phyloP scores from a whole-genome alignment of 2,329 filamentous ascomycete species.

The Nemania serpens region DNA sequence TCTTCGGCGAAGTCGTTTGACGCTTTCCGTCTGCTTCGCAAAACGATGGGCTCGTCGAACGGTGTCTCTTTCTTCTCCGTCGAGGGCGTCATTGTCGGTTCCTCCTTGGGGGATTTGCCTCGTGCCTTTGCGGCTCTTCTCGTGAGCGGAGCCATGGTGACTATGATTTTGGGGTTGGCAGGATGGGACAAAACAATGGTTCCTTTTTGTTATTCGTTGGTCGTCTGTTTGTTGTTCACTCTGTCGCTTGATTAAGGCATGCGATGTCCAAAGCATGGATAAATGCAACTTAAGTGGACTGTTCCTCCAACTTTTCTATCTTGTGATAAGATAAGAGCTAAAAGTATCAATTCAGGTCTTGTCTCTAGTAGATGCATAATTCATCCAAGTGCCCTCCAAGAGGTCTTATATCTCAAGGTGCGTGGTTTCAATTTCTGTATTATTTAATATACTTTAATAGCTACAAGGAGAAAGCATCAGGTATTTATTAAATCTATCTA shows the following conservation, averaged over 20 bases:
- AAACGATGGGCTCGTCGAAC: slow-evolving; percentile 22
- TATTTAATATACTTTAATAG: too few relatives aligned
- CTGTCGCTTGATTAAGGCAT: not conserved
- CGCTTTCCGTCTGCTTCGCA: slow-evolving; percentile 32
- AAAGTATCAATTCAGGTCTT: not conserved
- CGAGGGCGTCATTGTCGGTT: not conserved
- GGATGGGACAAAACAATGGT: not conserved
- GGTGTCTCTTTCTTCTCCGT: slow-evolving; percentile 9
- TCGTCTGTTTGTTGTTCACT: not conserved
- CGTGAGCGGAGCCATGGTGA: slow-evolving; percentile 36
- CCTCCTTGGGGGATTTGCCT: slow-evolving; percentile 3
- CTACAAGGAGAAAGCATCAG: too few relatives aligned
- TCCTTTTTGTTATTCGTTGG: not conserved
- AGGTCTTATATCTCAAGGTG: too few relatives aligned
- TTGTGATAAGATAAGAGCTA: slow-evolving; percentile 25
- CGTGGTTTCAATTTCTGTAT: too few relatives aligned
- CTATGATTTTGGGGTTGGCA: not conserved
- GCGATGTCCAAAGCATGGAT: not conserved
- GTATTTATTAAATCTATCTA: too few relatives aligned
- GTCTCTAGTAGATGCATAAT: too few relatives aligned
- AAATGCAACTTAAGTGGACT: slow-evolving; percentile 16
- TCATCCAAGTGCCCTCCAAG: too few relatives aligned
- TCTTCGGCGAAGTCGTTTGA: slow-evolving; percentile 14
- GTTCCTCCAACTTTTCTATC: slow-evolving; percentile 17
- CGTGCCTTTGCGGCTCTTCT: slow-evolving; percentile 32